Evolutionary conservation across 2,329 filamentous ascomycete genomes (phyloP).

Genomic region (Graphilbum fragrans): DNA sequence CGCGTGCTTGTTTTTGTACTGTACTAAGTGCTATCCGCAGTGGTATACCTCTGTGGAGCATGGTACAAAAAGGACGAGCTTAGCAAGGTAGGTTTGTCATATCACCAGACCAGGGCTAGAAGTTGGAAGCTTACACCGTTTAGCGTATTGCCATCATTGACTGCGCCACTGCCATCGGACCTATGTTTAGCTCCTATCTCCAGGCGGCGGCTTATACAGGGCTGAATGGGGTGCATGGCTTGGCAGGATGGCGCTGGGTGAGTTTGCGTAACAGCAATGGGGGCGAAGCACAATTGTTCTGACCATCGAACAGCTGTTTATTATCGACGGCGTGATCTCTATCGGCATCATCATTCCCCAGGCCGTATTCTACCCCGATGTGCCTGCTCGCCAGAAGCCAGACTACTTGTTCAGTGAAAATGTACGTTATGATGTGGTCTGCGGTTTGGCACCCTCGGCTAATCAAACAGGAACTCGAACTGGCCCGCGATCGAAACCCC

Average conservation of each 20-base stretch:
- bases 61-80: constrained; percentile 9
- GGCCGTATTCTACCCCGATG: constrained; percentile 30
- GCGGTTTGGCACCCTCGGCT: too few species aligned
- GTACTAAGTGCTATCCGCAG: background rate
- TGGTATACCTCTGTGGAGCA: constrained; percentile 6
- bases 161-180: constrained; percentile 10
- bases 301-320: constrained; percentile 26
- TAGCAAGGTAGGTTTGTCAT: background rate
- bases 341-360: constrained; percentile 38
- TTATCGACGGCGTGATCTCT: constrained; percentile 43
- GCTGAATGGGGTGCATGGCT: constrained; percentile 31
- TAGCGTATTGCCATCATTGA: constrained; percentile 8
- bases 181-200: constrained; percentile 18
- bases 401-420: constrained; percentile 3
- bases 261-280: background rate
- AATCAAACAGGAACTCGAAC: constrained; percentile 2
- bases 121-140: background rate
- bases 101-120: background rate
- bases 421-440: background rate
- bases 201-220: constrained; percentile 32
- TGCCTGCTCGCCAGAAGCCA: constrained; percentile 23
- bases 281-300: too few species aligned
- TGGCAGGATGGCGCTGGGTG: constrained; percentile 35
- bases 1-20: background rate
- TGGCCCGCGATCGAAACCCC: constrained; percentile 8